phyloP scores from a whole-genome alignment of 1,139 yeast species.

The Candida freyschussii region DNA sequence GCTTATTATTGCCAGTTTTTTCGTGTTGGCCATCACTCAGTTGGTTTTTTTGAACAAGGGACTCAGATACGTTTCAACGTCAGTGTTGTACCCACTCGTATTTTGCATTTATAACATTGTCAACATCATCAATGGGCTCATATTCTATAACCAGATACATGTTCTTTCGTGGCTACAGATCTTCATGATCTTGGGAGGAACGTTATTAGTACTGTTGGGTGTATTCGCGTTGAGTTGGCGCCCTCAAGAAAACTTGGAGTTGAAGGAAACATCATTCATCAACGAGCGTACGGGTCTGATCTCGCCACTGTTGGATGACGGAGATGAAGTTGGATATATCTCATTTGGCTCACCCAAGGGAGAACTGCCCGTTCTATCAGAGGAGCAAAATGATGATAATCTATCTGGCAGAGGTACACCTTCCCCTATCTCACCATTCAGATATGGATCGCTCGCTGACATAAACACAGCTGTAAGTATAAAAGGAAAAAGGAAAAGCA shows the following conservation, averaged over 20 bases:
- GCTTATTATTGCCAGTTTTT: slow-evolving; percentile 51
- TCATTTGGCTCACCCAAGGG: slow-evolving; percentile 34
- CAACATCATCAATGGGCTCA: slow-evolving; percentile 69
- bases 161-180: slow-evolving; percentile 36
- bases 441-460: slow-evolving; percentile 16
- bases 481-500: slow-evolving; percentile 14
- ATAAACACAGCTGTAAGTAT: slow-evolving; percentile 3
- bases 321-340: slow-evolving; percentile 31
- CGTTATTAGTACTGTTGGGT: slow-evolving; percentile 44
- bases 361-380: slow-evolving; percentile 7
- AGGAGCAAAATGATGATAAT: slow-evolving; percentile 3
- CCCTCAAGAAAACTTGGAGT: slow-evolving; percentile 31
- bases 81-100: slow-evolving; percentile 77
- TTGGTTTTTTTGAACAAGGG: slow-evolving; percentile 73
- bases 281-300: slow-evolving; percentile 11
- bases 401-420: background rate
- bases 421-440: slow-evolving; percentile 13
- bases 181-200: slow-evolving; percentile 46
- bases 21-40: slow-evolving; percentile 69
- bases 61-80: slow-evolving; percentile 65
- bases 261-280: slow-evolving; percentile 10
- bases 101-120: slow-evolving; percentile 78
- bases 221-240: slow-evolving; percentile 49
- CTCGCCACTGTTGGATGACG: slow-evolving; percentile 14
- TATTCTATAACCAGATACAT: slow-evolving; percentile 52